phyloP scores from a whole-genome alignment of 768 basidiomycete genomes.

The Cystobasidium ongulense region DNA sequence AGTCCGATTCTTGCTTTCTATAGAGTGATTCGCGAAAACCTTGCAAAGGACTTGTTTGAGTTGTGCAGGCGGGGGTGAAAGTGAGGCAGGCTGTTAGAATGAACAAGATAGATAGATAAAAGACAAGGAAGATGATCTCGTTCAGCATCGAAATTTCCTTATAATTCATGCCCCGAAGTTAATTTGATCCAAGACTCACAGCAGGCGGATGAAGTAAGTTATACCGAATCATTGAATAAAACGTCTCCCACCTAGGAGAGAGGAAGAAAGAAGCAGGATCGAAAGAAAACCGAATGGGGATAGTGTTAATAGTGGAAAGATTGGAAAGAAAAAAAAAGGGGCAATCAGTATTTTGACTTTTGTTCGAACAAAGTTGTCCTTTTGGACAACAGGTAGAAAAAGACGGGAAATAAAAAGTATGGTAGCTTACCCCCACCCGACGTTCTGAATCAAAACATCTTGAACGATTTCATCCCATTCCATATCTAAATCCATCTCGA shows the following conservation, averaged over 20 bases:
- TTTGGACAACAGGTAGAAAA: too few relatives aligned
- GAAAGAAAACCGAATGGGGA: background rate
- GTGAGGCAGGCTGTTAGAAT: background rate
- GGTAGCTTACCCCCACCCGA: constrained; percentile 37
- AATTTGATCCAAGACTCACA: background rate
- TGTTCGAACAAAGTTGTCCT: background rate
- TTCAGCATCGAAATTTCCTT: too few relatives aligned
- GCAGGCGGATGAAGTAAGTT: background rate
- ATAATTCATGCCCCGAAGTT: too few relatives aligned
- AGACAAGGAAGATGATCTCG: too few relatives aligned
- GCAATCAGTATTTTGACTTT: background rate
- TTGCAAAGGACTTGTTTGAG: background rate
- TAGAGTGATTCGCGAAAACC: background rate
- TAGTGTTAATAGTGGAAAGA: background rate
- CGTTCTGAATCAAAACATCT: constrained; percentile 33
- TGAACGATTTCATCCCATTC: constrained; percentile 37
- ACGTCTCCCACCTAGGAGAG: background rate
- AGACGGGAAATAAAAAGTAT: too few relatives aligned
- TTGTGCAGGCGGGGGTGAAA: background rate
- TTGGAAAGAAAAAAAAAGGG: background rate
- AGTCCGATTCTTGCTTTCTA: background rate
- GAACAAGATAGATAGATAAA: too few relatives aligned
- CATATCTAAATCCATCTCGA: background rate
- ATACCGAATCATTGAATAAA: background rate
- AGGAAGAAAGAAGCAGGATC: background rate